Evolutionary conservation across 192 early-diverging fungal genomes (phyloP).

Genomic region (Umbelopsis vinacea): DNA sequence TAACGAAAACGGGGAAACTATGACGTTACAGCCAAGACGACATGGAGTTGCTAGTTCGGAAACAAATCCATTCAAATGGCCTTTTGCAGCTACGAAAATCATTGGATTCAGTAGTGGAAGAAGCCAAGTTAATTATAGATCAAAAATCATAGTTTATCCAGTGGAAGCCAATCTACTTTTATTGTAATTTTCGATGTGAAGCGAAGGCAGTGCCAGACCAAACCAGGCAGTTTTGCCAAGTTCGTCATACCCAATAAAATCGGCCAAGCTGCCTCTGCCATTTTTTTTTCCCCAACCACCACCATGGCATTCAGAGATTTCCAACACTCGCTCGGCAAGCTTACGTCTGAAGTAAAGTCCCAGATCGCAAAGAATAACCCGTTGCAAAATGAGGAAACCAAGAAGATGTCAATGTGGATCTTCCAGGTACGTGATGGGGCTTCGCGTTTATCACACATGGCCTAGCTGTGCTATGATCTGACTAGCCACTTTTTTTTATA

Average conservation of each 20-base stretch:
- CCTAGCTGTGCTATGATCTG: neutral
- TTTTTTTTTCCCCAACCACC: neutral
- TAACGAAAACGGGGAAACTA: neutral
- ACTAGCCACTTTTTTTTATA: neutral
- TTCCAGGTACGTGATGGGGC: constrained; percentile 3
- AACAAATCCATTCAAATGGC: constrained; percentile 6
- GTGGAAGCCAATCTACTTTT: neutral
- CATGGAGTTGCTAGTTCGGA: neutral
- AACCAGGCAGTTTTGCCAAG: constrained; percentile 7
- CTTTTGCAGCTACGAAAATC: neutral
- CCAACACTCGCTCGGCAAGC: constrained; percentile 32
- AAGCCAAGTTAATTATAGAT: constrained; percentile 12
- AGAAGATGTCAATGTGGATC: constrained; percentile 36
- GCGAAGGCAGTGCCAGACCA: too few species aligned
- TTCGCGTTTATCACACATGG: too few species aligned
- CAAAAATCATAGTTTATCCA: neutral
- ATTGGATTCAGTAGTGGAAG: neutral
- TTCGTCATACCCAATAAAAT: neutral
- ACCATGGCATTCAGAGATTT: constrained; percentile 42
- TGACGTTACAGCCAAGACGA: neutral
- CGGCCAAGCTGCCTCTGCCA: neutral
- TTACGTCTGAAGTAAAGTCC: constrained; percentile 32
- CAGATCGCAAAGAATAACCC: constrained; percentile 41
- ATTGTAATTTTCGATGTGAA: neutral
- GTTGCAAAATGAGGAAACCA: constrained; percentile 38